phyloP scores from a whole-genome alignment of 495 filamentous ascomycete species.

The Neurospora cerealis region DNA sequence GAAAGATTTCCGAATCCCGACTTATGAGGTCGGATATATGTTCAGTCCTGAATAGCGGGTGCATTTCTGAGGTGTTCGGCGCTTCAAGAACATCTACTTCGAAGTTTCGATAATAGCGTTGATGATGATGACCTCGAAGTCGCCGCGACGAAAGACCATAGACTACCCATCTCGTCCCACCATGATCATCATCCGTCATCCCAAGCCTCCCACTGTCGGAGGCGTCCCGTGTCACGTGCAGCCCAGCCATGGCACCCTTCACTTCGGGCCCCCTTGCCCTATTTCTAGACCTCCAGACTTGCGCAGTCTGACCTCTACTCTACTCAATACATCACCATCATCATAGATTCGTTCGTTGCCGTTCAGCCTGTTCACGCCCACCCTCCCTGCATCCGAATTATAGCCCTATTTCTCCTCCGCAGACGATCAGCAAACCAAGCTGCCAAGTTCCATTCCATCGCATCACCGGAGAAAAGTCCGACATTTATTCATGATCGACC shows the following conservation, averaged over 20 bases:
- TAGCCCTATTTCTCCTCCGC: not conserved
- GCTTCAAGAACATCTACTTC: not conserved
- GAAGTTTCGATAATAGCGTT: not conserved
- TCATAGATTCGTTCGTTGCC: not conserved
- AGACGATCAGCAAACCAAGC: not conserved
- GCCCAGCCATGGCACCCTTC: no score
- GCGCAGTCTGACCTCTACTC: not conserved
- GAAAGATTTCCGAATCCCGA: not conserved
- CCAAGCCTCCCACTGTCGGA: no score
- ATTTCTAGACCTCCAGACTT: not conserved
- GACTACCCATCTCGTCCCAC: not conserved
- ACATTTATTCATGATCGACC: not conserved
- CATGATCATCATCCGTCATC: not conserved
- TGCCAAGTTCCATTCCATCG: not conserved
- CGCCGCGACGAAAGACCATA: not conserved
- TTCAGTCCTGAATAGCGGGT: not conserved
- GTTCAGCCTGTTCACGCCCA: not conserved
- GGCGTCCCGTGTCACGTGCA: no score
- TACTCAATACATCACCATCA: not conserved
- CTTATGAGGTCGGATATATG: not conserved
- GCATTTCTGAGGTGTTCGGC: not conserved
- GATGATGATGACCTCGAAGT: not conserved
- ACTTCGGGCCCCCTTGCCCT: not conserved
- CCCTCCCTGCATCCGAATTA: not conserved
- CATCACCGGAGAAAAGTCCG: not conserved